A percentile compares a stretch with the other conserved stretches of the same genome.
Evolutionary conservation across 1,284 basidiomycete genomes (phyloP).

Genomic region (Moniliophthora roreri): DNA sequence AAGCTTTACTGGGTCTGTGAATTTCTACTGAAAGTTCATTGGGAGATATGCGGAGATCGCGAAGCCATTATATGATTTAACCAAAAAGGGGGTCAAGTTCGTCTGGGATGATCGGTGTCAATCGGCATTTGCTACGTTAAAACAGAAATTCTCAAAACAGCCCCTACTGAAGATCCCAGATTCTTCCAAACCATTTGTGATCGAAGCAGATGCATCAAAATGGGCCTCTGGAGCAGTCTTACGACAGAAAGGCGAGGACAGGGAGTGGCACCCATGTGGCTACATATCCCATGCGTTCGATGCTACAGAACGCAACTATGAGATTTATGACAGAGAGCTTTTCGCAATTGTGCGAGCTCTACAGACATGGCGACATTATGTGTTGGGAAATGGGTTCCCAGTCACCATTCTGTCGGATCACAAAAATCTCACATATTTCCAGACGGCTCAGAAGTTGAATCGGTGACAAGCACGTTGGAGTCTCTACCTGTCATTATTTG

Average conservation of each 20-base stretch:
- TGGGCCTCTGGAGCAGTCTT: not conserved
- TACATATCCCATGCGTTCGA: too few relatives aligned
- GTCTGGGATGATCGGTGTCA: not conserved
- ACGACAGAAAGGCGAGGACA: not conserved
- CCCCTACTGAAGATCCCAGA: not conserved
- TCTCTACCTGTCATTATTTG: too few relatives aligned
- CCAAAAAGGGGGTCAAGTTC: not conserved
- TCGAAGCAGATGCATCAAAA: not conserved
- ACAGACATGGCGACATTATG: slow-evolving; percentile 13
- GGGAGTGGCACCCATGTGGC: too few relatives aligned
- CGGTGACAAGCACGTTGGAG: too few relatives aligned
- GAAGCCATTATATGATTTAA: not conserved
- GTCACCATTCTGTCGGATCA: not conserved
- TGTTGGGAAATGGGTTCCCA: not conserved
- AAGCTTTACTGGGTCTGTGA: not conserved
- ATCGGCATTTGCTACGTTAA: not conserved
- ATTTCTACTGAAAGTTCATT: too few relatives aligned
- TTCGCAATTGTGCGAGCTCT: slow-evolving; percentile 4
- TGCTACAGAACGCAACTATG: too few relatives aligned
- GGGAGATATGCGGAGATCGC: too few relatives aligned
- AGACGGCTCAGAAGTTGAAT: too few relatives aligned
- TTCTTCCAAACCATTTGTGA: not conserved
- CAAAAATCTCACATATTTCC: too few relatives aligned
- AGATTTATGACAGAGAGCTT: too few relatives aligned
- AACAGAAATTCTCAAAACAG: not conserved